Conservation (phyloP, 352 stramenopile genomes). For the Globisporangium megalacanthum region DNA sequence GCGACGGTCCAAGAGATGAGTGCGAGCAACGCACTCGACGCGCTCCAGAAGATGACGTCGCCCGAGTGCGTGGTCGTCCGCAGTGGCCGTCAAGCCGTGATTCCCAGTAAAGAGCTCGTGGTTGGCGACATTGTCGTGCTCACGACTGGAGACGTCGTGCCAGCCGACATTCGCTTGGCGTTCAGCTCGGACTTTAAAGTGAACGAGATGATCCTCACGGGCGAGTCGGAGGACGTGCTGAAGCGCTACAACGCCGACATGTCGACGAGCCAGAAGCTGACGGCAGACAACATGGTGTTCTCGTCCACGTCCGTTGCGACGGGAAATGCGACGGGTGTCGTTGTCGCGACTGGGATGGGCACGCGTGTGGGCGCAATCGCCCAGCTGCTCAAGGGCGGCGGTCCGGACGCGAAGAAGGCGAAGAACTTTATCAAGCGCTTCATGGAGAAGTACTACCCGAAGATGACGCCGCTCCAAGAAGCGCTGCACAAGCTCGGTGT, state of each 20-base stretch:
- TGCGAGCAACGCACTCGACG: conserved; percentile 55
- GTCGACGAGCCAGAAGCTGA: conserved; percentile 32
- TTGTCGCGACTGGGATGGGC: conserved; percentile 72
- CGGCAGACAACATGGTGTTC: conserved; percentile 91
- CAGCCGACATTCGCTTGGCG: conserved; percentile 88
- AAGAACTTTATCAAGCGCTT: conserved; percentile 38
- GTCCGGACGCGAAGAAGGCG: conserved; percentile 23
- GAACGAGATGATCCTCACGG: conserved; percentile 94
- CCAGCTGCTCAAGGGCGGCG: conserved; percentile 35
- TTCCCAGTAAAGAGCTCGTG: conserved; percentile 65
- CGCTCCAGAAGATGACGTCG: conserved; percentile 52
- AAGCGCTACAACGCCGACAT: conserved; percentile 57
- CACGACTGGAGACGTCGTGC: conserved; percentile 90
- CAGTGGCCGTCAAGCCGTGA: conserved; percentile 42
- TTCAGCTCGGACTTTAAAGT: conserved; percentile 82
- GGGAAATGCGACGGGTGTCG: conserved; percentile 57
- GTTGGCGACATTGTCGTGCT: conserved; percentile 86
- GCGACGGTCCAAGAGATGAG: conserved; percentile 62
- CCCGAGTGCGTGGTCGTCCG: conserved; percentile 64
- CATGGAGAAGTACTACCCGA: conserved; percentile 57
- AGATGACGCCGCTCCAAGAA: conserved; percentile 87
- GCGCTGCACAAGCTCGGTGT: conserved; percentile 94
- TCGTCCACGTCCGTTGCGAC: conserved; percentile 82
- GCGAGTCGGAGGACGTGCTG: conserved; percentile 83
- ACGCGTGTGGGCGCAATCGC: conserved; percentile 70